phyloP scores from a whole-genome alignment of 176 grass and related monocot genomes.

The Oryza rufipogon region DNA sequence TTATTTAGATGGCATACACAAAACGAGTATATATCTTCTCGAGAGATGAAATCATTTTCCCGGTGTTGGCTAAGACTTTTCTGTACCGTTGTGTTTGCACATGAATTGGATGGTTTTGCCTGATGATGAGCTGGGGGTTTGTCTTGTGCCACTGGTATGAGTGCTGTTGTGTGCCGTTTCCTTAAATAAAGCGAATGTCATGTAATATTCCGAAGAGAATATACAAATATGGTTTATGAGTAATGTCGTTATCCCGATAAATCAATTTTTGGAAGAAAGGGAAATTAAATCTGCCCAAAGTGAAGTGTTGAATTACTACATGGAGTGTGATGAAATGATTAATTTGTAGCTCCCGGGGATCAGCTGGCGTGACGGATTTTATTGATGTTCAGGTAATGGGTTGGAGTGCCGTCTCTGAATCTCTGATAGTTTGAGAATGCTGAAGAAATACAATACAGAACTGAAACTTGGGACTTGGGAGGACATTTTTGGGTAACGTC shows the following conservation, averaged over 20 bases:
- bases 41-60: too few species aligned
- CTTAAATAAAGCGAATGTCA: neutral
- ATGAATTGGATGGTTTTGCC: neutral
- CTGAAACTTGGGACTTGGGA: neutral
- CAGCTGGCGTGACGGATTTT: neutral
- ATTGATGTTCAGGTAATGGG: neutral
- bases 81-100: conserved; percentile 11
- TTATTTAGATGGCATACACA: too few species aligned
- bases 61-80: neutral
- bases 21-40: too few species aligned
- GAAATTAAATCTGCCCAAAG: neutral
- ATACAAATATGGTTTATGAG: neutral
- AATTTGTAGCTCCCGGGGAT: neutral
- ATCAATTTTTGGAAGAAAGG: neutral
- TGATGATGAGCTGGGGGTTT: neutral
- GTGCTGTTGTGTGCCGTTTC: neutral
- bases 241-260: too few species aligned
- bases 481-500: neutral
- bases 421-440: neutral
- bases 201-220: neutral
- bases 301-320: neutral
- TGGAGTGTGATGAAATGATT: neutral
- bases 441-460: neutral
- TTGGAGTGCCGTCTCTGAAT: neutral
- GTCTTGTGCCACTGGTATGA: neutral